Percentiles rank a stretch among this genome's conserved stretches.
phyloP scores from a whole-genome alignment of 176 grass and related monocot genomes.

The Dendrocalamus sinicus region DNA sequence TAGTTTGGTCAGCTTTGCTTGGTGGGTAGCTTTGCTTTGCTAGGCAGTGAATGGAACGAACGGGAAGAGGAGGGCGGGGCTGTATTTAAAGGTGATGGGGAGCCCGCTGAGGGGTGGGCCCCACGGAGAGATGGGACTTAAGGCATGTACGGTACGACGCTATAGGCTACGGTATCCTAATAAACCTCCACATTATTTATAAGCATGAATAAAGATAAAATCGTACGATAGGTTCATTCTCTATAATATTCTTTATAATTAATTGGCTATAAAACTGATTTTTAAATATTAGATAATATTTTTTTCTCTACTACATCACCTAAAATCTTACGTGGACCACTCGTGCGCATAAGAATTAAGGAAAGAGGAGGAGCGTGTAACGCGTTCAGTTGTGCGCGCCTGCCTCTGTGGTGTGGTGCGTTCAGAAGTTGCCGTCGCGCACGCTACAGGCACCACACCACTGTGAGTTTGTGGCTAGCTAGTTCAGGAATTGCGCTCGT shows the following conservation, averaged over 20 bases:
- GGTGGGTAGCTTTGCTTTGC: constrained; percentile 26
- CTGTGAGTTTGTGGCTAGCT: neutral
- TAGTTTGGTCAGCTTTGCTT: neutral
- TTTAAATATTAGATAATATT: too few species aligned
- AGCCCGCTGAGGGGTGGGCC: neutral
- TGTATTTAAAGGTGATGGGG: constrained; percentile 50
- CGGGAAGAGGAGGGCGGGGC: constrained; percentile 41
- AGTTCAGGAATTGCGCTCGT: neutral
- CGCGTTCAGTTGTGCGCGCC: too few species aligned
- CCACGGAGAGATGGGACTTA: constrained; percentile 46
- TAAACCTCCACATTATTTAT: too few species aligned
- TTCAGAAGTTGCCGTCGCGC: neutral
- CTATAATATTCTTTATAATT: too few species aligned
- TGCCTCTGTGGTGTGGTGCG: neutral
- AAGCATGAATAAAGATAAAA: too few species aligned
- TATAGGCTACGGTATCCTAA: too few species aligned
- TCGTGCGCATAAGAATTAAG: too few species aligned
- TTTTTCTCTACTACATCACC: too few species aligned
- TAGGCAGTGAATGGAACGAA: constrained; percentile 51
- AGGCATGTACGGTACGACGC: neutral
- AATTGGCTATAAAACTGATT: too few species aligned
- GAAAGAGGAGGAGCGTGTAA: too few species aligned
- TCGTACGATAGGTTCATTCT: accelerated
- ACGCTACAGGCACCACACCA: neutral
- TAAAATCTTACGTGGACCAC: too few species aligned